Percentiles rank a stretch among this genome's conserved stretches.
Conservation (phyloP, 2,329 filamentous ascomycete species). For the Pestalotiopsis sp. region DNA sequence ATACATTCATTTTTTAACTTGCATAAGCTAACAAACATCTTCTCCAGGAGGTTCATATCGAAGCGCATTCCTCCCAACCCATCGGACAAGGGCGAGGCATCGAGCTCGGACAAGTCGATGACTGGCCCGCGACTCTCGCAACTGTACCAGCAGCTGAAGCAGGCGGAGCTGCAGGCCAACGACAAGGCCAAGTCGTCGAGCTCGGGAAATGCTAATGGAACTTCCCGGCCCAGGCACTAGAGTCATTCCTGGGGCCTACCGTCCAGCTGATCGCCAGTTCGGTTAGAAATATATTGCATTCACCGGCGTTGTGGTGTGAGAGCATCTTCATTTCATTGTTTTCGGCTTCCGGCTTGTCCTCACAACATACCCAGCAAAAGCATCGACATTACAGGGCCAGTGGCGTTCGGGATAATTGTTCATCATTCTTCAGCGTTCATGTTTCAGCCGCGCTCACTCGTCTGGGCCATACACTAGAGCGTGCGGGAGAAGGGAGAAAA, state of each 20-base stretch:
- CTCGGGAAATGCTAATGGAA: slow-evolving; percentile 26
- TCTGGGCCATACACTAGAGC: neutral
- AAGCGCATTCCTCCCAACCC: slow-evolving; percentile 34
- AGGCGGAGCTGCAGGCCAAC: slow-evolving; percentile 25
- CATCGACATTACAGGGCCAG: slow-evolving; percentile 32
- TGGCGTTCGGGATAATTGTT: slow-evolving; percentile 26
- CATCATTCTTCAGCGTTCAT: neutral
- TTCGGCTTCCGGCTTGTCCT: slow-evolving; percentile 23
- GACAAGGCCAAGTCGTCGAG: slow-evolving; percentile 26
- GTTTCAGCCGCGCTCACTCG: neutral
- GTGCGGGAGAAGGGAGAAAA: neutral
- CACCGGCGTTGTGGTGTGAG: slow-evolving; percentile 31
- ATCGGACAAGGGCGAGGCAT: slow-evolving; percentile 23
- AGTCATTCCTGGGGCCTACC: neutral
- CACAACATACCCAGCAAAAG: slow-evolving; percentile 36
- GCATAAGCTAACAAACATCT: slow-evolving; percentile 18
- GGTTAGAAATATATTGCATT: slow-evolving; percentile 30
- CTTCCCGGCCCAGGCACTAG: slow-evolving; percentile 25
- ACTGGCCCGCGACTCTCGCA: slow-evolving; percentile 33
- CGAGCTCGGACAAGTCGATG: slow-evolving; percentile 29
- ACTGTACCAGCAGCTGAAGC: slow-evolving; percentile 34
- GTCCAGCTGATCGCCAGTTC: neutral
- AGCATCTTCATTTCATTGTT: slow-evolving; percentile 28
- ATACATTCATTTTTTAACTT: neutral
- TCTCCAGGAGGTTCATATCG: slow-evolving; percentile 34